Evolutionary conservation across 371 early-diverging fungal species (phyloP).

Genomic region (Actinomortierella wolfii): DNA sequence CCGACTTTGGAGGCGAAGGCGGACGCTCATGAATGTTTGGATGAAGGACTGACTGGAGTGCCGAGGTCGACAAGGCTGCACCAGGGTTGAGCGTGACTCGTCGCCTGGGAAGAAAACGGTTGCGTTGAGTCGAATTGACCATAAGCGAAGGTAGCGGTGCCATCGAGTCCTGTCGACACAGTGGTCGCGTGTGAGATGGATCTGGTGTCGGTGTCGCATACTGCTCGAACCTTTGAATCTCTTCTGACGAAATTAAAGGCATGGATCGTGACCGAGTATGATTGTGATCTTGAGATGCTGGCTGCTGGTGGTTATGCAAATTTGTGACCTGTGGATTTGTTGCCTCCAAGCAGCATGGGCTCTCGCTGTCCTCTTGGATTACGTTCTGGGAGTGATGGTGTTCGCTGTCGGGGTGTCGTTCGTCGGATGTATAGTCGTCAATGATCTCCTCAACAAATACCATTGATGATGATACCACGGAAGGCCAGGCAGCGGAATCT

Average conservation of each 20-base stretch:
- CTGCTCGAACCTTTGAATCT: background rate
- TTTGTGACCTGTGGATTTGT: too few relatives aligned
- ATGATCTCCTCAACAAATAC: too few relatives aligned
- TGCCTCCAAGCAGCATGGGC: too few relatives aligned
- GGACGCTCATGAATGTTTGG: too few relatives aligned
- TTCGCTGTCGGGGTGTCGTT: background rate
- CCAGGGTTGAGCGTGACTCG: background rate
- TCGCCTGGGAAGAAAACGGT: background rate
- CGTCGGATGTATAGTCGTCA: too few relatives aligned
- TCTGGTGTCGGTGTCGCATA: background rate
- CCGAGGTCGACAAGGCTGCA: too few relatives aligned
- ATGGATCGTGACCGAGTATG: constrained; percentile 17
- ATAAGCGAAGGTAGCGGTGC: background rate
- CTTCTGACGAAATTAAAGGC: constrained; percentile 5
- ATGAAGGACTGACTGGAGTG: background rate
- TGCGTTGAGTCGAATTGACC: background rate
- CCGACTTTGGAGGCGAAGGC: background rate
- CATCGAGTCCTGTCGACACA: constrained; percentile 1
- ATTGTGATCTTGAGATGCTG: background rate
- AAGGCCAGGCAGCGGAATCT: too few relatives aligned
- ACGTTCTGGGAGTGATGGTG: background rate
- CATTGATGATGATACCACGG: too few relatives aligned
- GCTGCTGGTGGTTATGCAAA: background rate
- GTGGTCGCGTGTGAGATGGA: constrained; percentile 1
- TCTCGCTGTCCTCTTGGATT: background rate